phyloP scores from a whole-genome alignment of 2,329 filamentous ascomycete species.

The Alternaria dauci region DNA sequence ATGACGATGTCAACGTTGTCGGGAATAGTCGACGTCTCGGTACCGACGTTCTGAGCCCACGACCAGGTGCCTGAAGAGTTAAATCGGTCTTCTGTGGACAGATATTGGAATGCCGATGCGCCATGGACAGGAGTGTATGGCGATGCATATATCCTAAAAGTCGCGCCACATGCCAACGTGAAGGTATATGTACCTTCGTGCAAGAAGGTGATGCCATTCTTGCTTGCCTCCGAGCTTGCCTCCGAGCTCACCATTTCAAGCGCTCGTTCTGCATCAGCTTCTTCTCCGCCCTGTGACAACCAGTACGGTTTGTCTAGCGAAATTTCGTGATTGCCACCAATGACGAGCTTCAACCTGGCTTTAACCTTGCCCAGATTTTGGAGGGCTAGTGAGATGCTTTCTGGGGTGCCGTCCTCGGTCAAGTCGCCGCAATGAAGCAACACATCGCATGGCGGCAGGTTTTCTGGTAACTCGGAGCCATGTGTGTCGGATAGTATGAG shows the following conservation, averaged over 20 bases:
- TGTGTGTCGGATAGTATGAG: constrained; percentile 56
- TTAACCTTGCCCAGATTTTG: constrained; percentile 56
- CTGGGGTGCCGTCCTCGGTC: constrained; percentile 58
- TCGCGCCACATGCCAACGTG: constrained; percentile 57
- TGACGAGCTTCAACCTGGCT: constrained; percentile 66
- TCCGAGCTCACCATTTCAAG: constrained; percentile 42
- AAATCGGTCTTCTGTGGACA: constrained; percentile 59
- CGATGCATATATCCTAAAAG: constrained; percentile 61
- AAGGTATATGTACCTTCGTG: constrained; percentile 61
- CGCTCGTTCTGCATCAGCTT: constrained; percentile 15
- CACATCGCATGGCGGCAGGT: constrained; percentile 61
- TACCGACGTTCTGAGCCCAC: constrained; percentile 32
- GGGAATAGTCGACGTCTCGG: constrained; percentile 37
- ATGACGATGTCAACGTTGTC: constrained; percentile 63
- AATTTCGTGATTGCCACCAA: constrained; percentile 70
- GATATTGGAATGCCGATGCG: constrained; percentile 64
- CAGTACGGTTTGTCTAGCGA: constrained; percentile 58
- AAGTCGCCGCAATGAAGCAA: constrained; percentile 67
- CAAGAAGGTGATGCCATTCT: constrained; percentile 60
- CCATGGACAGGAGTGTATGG: constrained; percentile 63
- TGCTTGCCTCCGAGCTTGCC: constrained; percentile 50
- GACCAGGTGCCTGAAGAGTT: constrained; percentile 48
- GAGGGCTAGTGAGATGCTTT: constrained; percentile 58
- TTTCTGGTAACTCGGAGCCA: constrained; percentile 29
- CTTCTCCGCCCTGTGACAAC: constrained; percentile 41